Evolutionary conservation across 2,329 filamentous ascomycete genomes (phyloP), one percentile per base, ranked within the genome.

Genomic region (Trichoderma sp.): DNA sequence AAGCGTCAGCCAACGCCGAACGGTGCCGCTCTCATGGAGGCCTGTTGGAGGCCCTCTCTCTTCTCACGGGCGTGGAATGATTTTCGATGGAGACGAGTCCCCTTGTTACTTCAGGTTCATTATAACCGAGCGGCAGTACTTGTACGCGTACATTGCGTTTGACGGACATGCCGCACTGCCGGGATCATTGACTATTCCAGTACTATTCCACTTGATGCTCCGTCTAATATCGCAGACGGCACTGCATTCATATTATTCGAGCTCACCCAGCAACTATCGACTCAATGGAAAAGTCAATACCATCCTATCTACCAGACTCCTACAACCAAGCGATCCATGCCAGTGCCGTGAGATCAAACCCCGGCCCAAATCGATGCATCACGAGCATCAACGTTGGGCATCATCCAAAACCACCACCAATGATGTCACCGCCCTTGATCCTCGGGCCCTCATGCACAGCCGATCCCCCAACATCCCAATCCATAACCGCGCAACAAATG

Each of bases 161-260:
- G 56, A 59, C 56, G 56, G 56, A 43, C 15, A 48, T 48, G 56
- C 56, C 56, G 56, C 56, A 45, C 12, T 15, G 19, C 56, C 56
- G 56, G 56, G 56, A 39, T 34, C 3, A 51, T 24, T 10, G 10
- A 14, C 10, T n/a, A 44, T 44, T 44, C 15, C 43, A 19, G 5
- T 2, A 10, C n/a, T 44, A 44, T 19, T n/a, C 43, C n/a, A 44
- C 43, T 17, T 5, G 15, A 5, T 44, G n/a, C 14, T 44, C 15
- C n/a, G 17, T 19, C n/a, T 19, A n/a, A n/a, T 17, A 44, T 44
- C 21, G 21, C 21, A 3, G 21, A 24, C 2, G 21, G 21, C 14
- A 24, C 2, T 2, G 21, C 14, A 19, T 7, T 19, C 9, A 44
- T 44, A 3, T 14, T 19, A 7, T n/a, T 44, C 6, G n/a, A 54